A percentile compares a stretch with the other conserved stretches of the same genome.
Conservation (phyloP, 495 filamentous ascomycete genomes). For the Monascus purpureus region DNA sequence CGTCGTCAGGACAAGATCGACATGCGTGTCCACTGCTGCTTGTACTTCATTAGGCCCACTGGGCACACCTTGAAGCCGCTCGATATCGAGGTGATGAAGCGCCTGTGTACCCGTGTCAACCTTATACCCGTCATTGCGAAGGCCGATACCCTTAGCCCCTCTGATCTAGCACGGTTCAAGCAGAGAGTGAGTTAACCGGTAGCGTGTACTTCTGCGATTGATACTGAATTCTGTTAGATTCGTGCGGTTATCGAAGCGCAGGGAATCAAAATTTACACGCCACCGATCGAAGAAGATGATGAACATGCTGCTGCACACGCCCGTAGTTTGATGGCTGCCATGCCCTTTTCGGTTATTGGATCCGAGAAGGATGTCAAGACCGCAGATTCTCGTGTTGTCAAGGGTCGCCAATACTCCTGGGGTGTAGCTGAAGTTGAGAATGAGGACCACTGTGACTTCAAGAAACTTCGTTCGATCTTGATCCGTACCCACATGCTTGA, state of each 20-base stretch:
- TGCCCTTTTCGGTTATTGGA: conserved; percentile 98
- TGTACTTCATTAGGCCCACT: conserved; percentile 98
- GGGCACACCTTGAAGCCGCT: conserved; percentile 97
- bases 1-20: conserved; percentile 97
- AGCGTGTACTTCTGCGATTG: not conserved
- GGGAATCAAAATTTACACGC: conserved; percentile 98
- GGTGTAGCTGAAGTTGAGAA: conserved; percentile 99
- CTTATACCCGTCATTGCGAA: conserved; percentile 96
- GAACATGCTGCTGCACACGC: conserved; percentile 90
- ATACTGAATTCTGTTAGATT: conserved; percentile 41
- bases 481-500: conserved; percentile 99
- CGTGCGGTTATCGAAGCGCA: conserved; percentile 92
- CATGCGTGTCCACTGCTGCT: conserved; percentile 92
- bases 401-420: conserved; percentile 98
- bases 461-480: conserved; percentile 96
- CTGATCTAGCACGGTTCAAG: conserved; percentile 86
- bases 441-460: conserved; percentile 99
- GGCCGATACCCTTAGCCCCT: conserved; percentile 91
- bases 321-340: conserved; percentile 82
- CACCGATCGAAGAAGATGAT: conserved; percentile 93
- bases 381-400: conserved; percentile 84
- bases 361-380: conserved; percentile 99
- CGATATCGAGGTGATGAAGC: conserved; percentile 99
- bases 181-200: conserved; percentile 47
- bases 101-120: conserved; percentile 92